Conservation (phyloP, 805 yeast species). For the Debaryomyces maramus region DNA sequence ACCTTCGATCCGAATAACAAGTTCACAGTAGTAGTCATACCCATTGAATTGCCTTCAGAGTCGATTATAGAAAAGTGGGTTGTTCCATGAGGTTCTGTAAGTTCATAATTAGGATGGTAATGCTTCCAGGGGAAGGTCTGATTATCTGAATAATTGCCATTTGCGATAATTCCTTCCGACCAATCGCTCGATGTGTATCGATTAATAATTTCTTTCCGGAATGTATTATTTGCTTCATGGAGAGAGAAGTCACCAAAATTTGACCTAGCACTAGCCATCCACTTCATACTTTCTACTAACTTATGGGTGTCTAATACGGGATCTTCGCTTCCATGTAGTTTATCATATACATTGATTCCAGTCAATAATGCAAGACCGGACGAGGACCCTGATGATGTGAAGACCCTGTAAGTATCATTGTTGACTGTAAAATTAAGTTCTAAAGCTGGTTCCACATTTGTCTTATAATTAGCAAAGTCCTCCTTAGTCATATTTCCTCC, state of each 20-base stretch:
- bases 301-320: conserved; percentile 54
- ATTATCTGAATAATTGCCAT: conserved; percentile 50
- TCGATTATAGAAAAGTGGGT: conserved; percentile 85
- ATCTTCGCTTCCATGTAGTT: conserved; percentile 16
- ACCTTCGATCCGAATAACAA: conserved; percentile 79
- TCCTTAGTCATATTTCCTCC: conserved; percentile 67
- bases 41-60: conserved; percentile 69
- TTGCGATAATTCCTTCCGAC: conserved; percentile 48
- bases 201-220: conserved; percentile 26
- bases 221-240: conserved; percentile 12
- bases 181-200: conserved; percentile 55
- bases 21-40: conserved; percentile 88
- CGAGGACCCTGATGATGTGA: conserved; percentile 69
- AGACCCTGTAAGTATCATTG: conserved; percentile 21
- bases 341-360: conserved; percentile 67
- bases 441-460: conserved; percentile 47
- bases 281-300: conserved; percentile 84
- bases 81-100: conserved; percentile 86
- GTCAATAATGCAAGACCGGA: conserved; percentile 81
- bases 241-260: conserved; percentile 67
- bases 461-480: conserved; percentile 67
- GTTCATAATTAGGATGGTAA: conserved; percentile 77
- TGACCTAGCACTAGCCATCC: conserved; percentile 88
- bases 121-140: conserved; percentile 68
- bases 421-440: conserved; percentile 21